phyloP scores from a whole-genome alignment of 2,329 filamentous ascomycete species.

The Aspergillus neoniger region DNA sequence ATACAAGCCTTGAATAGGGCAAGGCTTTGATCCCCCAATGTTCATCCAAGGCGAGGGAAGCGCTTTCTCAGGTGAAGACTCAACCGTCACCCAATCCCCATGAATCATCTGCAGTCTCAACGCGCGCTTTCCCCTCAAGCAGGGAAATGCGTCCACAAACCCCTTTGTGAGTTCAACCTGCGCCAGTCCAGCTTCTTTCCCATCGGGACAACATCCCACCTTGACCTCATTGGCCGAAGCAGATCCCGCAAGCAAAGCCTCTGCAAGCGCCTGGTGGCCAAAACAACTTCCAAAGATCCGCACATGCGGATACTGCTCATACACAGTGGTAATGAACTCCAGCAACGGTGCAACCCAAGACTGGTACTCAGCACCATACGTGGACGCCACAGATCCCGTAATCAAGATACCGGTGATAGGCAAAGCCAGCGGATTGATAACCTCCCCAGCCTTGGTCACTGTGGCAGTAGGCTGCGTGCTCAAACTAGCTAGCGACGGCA shows the following conservation, averaged over 20 bases:
- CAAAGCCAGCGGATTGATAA: conserved; percentile 10
- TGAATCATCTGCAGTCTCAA: conserved; percentile 39
- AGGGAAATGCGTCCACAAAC: conserved; percentile 13
- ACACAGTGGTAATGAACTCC: conserved; percentile 30
- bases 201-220: conserved; percentile 25
- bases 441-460: neutral
- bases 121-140: neutral
- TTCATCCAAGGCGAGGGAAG: conserved; percentile 25
- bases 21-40: conserved; percentile 22
- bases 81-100: conserved; percentile 30
- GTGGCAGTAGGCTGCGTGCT: conserved; percentile 15
- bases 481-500: conserved; percentile 30
- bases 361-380: conserved; percentile 29
- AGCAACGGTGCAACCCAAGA: conserved; percentile 34
- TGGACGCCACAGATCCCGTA: conserved; percentile 33
- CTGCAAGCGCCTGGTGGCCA: conserved; percentile 34
- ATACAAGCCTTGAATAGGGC: conserved; percentile 29
- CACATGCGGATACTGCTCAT: conserved; percentile 29
- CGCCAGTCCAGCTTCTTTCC: conserved; percentile 35
- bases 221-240: neutral
- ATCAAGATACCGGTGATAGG: conserved; percentile 35
- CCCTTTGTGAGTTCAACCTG: conserved; percentile 26
- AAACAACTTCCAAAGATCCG: conserved; percentile 40
- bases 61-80: neutral
- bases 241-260: conserved; percentile 18